Evolutionary conservation across 2,329 filamentous ascomycete species (phyloP), one percentile per base, ranked within the genome.

Genomic region (Hawksworthiomyces lignivorus): DNA sequence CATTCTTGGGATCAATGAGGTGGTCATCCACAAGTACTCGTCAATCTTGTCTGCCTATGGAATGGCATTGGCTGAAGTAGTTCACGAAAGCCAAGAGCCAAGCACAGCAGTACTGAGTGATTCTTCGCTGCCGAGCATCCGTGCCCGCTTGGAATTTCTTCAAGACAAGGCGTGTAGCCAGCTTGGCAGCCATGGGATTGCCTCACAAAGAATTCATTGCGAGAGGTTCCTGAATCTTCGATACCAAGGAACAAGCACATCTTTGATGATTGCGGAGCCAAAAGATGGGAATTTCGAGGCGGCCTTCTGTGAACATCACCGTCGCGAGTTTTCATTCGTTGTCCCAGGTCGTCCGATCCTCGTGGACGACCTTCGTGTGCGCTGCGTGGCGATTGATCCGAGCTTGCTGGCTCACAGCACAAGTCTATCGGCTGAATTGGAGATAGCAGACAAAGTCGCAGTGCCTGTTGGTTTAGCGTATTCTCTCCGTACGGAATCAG

Each of bases 221-320:
- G 88, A 95, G 58, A 84, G 94, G 56, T 96, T 95, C 55, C 75
- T 96, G 43, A 95, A 96, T 57, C 87, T 96, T 80, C 73, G 88
- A 44, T 94, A 94, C 55, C 76, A 87, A 20, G 88, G 88, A 7
- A 94, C 88, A 0, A 88, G 94, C 56, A 92, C 87, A 5, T 85
- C 87, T 1, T 71, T 95, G 31, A 94, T 95, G 88, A 78, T 44
- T 7, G 5, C 20, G 31, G 31, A 34, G 17, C 42, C 33, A 30
- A 32, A 27, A 20, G 26, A 40, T 26, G 24, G 24, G 14, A 6
- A 75, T 0, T 85, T 80, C 57, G 80, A 75, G 2, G 72, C 75
- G 48, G 80, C 78, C 0, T 85, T 86, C 12, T 12, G 8, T 8
- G 8, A 26, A 12, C 24, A 12, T 8, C 24, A 26, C 12, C 24